A percentile compares a stretch with the other conserved stretches of the same genome.
Evolutionary conservation across 495 filamentous ascomycete genomes (phyloP).

Genomic region (Aspergillus coremiiformis): DNA sequence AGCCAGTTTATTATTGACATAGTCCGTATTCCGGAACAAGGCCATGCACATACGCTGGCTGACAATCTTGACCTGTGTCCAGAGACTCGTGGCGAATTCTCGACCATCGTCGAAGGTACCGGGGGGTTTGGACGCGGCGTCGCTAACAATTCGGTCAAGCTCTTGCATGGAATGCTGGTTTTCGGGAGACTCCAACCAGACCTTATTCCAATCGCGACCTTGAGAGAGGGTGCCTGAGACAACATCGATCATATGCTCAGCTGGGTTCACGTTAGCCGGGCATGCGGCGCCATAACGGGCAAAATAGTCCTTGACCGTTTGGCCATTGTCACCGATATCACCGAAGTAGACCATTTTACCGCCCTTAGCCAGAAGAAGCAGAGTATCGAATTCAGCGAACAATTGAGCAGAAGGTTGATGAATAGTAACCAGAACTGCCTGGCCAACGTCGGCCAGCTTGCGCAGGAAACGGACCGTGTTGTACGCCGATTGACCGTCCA

Average conservation of each 20-base stretch:
- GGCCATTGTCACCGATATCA: conserved; percentile 47
- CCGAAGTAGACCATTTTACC: conserved; percentile 72
- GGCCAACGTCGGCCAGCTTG: conserved; percentile 58
- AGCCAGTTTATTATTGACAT: conserved; percentile 57
- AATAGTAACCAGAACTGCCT: conserved; percentile 68
- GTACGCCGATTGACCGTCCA: conserved; percentile 57
- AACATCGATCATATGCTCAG: conserved; percentile 90
- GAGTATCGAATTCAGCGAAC: conserved; percentile 66
- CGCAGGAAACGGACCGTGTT: conserved; percentile 58
- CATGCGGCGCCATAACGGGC: conserved; percentile 66
- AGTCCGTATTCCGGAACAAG: conserved; percentile 55
- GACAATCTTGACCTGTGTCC: conserved; percentile 49
- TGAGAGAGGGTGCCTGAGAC: conserved; percentile 43
- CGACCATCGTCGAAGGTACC: conserved; percentile 29
- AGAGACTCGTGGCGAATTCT: conserved; percentile 54
- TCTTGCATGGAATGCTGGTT: conserved; percentile 37
- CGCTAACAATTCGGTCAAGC: conserved; percentile 48
- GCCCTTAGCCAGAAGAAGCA: conserved; percentile 60
- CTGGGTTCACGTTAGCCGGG: conserved; percentile 65
- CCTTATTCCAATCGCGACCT: conserved; percentile 52
- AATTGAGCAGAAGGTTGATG: conserved; percentile 68
- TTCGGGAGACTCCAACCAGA: conserved; percentile 55
- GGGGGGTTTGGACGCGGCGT: conserved; percentile 30
- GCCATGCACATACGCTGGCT: conserved; percentile 50
- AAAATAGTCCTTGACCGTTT: conserved; percentile 62